phyloP scores from a whole-genome alignment of 179 eudicot species.

The Silene vulgaris region DNA sequence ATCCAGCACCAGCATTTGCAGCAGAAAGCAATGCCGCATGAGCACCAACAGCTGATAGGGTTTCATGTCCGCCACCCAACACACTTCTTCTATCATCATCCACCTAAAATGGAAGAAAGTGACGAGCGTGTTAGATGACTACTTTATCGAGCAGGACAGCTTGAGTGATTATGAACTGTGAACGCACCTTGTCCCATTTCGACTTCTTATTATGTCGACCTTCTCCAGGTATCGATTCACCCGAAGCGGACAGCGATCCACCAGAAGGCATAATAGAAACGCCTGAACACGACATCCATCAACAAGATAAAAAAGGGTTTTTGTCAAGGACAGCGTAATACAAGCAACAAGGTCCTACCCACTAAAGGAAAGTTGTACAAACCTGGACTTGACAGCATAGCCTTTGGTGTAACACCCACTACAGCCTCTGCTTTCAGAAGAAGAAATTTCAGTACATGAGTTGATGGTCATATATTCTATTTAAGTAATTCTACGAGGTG shows the following conservation, averaged over 20 bases:
- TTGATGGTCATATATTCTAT: neutral
- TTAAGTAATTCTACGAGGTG: neutral
- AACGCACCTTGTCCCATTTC: slow-evolving; percentile 89
- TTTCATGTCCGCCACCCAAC: slow-evolving; percentile 50
- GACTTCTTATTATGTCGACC: slow-evolving; percentile 88
- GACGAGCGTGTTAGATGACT: neutral
- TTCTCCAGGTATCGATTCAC: slow-evolving; percentile 47
- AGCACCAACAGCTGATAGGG: slow-evolving; percentile 49
- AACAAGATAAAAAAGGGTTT: slow-evolving; percentile 1
- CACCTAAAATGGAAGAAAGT: slow-evolving; percentile 43
- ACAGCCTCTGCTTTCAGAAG: slow-evolving; percentile 59
- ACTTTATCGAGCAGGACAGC: neutral
- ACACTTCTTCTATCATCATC: slow-evolving; percentile 62
- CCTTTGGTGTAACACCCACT: slow-evolving; percentile 48
- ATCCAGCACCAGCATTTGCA: slow-evolving; percentile 79
- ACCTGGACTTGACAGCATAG: slow-evolving; percentile 64
- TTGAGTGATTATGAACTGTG: neutral
- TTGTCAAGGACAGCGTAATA: neutral
- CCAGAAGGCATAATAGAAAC: slow-evolving; percentile 39
- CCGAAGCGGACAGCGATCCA: slow-evolving; percentile 40
- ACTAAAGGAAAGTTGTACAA: slow-evolving; percentile 1
- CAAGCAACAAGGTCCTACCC: slow-evolving; percentile 1
- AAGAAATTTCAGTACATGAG: neutral
- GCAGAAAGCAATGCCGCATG: slow-evolving; percentile 58
- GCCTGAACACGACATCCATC: slow-evolving; percentile 38